These are phyloP conservation scores for Jimgerdemannia lactiflua DNA, from an alignment of 192 early-diverging fungal genomes.

Conservation along the genomic window DNA sequence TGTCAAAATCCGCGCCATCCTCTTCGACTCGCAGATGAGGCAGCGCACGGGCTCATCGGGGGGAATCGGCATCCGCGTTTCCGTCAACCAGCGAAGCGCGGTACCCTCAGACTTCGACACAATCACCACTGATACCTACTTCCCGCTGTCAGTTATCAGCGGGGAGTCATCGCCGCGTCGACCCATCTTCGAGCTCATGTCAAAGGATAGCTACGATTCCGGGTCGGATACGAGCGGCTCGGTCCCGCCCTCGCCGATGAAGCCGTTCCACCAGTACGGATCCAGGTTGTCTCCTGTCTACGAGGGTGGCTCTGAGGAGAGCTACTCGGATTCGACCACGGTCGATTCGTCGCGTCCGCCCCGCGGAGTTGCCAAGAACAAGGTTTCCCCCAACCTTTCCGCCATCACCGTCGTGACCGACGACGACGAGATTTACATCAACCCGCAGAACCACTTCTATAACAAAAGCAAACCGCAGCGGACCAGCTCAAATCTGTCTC, in stretches of 20 bases:
- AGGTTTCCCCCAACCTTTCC: neutral
- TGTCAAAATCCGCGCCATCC: neutral
- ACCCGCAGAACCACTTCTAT: neutral
- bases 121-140: neutral
- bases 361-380: too few relatives aligned
- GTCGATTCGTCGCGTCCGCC: too few relatives aligned
- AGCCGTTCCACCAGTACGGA: too few relatives aligned
- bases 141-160: neutral
- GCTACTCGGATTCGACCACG: neutral
- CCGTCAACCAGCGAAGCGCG: neutral
- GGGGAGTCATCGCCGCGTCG: neutral
- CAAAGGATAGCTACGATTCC: neutral
- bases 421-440: neutral
- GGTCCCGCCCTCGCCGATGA: neutral
- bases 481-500: neutral
- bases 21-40: neutral
- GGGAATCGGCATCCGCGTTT: neutral
- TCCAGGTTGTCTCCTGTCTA: neutral
- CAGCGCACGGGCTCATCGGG: neutral
- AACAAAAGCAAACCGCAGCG: neutral
- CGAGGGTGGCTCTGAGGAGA: neutral
- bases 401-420: neutral
- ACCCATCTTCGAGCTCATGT: neutral
- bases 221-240: neutral
- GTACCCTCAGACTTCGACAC: neutral